Conservation (phyloP, 345 rosid species). For the Arabidopsis arenosa region DNA sequence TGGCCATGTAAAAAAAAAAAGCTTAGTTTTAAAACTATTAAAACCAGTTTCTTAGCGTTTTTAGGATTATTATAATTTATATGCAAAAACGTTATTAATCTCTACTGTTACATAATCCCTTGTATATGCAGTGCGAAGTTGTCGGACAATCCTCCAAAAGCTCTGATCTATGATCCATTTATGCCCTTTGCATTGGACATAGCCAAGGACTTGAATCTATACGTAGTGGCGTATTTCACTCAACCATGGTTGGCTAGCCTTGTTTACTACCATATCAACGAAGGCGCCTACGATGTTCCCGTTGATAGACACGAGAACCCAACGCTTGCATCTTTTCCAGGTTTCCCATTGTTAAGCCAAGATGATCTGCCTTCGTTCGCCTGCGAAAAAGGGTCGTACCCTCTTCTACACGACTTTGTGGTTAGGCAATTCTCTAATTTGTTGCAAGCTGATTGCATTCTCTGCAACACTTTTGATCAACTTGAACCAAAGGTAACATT, state of each 20-base stretch:
- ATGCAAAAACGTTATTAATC: not conserved
- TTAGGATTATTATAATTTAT: not conserved
- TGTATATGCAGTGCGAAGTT: conserved; percentile 32
- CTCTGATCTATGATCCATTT: conserved; percentile 55
- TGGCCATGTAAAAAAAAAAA: not conserved
- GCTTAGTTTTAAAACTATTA: not conserved
- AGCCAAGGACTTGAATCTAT: conserved; percentile 39
- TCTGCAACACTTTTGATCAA: conserved; percentile 55
- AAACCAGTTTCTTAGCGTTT: not conserved
- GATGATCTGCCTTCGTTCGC: conserved; percentile 53
- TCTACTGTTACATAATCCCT: not conserved
- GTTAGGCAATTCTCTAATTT: conserved; percentile 49
- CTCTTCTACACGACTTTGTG: not conserved
- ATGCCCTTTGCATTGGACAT: conserved; percentile 56
- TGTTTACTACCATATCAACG: conserved; percentile 44
- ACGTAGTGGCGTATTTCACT: conserved; percentile 46
- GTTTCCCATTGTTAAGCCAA: conserved; percentile 46
- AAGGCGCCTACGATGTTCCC: conserved; percentile 49
- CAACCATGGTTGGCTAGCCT: conserved; percentile 50
- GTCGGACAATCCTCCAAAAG: conserved; percentile 40
- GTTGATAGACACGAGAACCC: conserved; percentile 30
- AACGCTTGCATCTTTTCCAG: conserved; percentile 40
- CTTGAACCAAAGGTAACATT: conserved; percentile 57
- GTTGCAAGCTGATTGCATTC: conserved; percentile 46
- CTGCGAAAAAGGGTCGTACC: conserved; percentile 42